Evolutionary conservation across 1,284 basidiomycete genomes (phyloP), one percentile per base, ranked within the genome.

Genomic region (Ustilago shanxiensis): DNA sequence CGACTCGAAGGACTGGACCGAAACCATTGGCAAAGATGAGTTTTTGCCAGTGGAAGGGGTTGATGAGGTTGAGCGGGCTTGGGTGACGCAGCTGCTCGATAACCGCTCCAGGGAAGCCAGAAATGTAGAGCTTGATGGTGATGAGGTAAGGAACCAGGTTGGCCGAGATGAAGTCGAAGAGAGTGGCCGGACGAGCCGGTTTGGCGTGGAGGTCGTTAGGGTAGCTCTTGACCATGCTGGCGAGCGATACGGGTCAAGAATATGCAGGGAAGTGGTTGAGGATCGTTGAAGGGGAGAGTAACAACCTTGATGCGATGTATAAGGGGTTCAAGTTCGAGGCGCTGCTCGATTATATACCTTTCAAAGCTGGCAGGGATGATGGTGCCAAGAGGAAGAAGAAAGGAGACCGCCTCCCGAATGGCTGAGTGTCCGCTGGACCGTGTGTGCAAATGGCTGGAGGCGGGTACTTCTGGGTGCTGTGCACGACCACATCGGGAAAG

Each of bases 11-110:
- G 11, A 81, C 41, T 2, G 31, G 18, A 16, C 50, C 31, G 35
- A 79, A 73, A 2, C 72, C 77, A 33, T 67, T 37, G n/a, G 55
- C 28, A 22, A 77, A 66, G 68, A 79, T 60, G 33, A 73, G 66
- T 20, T 51, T 22, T 35, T 72, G 59, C 77, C 77, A 79, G 45
- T 67, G 53, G 45, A 66, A 64, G 6, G 77, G 77, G 28, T 75
- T 76, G 66, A 79, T 35, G 31, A 35, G 20, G 20, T 70, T 66
- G 50, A 79, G 2, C 0, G 58, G 73, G 16, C 54, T 31, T 0
- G 68, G 73, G 22, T 72, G 60, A 14, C 60, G 64, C 13, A 79
- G 26, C 26, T 79, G 77, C 10, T 52, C 18, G 18, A 56, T 22
- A 26, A 79, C n/a, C 0, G 77, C 77, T 2, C 50, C 41, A 14